Evolutionary conservation across 768 basidiomycete species (phyloP).

Genomic region (Boletus pseudopeckii): DNA sequence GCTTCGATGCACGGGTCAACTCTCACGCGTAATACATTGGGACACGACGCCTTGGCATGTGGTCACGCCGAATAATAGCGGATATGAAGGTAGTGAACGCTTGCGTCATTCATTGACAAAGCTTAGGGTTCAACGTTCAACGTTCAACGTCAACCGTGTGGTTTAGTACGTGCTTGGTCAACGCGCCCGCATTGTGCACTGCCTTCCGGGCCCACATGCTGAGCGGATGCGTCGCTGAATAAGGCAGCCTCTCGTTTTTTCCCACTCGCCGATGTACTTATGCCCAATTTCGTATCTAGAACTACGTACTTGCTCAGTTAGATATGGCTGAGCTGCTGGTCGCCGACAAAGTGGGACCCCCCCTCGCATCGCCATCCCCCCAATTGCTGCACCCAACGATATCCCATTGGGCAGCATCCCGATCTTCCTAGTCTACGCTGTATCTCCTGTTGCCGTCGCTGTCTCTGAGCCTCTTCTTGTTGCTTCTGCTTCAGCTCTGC

Average conservation of each 20-base stretch:
- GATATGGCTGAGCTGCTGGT: slow-evolving; percentile 25
- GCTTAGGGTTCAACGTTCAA: neutral
- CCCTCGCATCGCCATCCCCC: slow-evolving; percentile 47
- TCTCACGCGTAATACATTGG: neutral
- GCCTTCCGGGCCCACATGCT: neutral
- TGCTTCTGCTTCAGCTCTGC: slow-evolving; percentile 30
- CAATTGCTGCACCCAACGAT: slow-evolving; percentile 39
- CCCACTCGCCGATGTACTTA: too few relatives aligned
- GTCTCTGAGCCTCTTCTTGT: slow-evolving; percentile 36
- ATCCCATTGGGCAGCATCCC: slow-evolving; percentile 51
- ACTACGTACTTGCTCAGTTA: too few relatives aligned
- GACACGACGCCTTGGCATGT: neutral
- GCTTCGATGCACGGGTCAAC: neutral
- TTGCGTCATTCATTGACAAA: neutral
- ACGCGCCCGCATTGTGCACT: neutral
- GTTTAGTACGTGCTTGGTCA: neutral
- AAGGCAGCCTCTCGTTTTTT: neutral
- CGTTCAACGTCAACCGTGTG: too few relatives aligned
- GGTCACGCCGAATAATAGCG: neutral
- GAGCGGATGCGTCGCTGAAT: neutral
- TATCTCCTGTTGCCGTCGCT: slow-evolving; percentile 22
- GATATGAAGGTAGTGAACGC: neutral
- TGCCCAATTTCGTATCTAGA: too few relatives aligned
- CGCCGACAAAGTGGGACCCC: slow-evolving; percentile 40
- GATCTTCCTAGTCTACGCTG: slow-evolving; percentile 43